Percentiles rank a stretch among this genome's conserved stretches.
These are phyloP conservation scores for Xylaria polymorpha DNA, from an alignment of 2,329 filamentous ascomycete genomes.

Conservation along the genomic window DNA sequence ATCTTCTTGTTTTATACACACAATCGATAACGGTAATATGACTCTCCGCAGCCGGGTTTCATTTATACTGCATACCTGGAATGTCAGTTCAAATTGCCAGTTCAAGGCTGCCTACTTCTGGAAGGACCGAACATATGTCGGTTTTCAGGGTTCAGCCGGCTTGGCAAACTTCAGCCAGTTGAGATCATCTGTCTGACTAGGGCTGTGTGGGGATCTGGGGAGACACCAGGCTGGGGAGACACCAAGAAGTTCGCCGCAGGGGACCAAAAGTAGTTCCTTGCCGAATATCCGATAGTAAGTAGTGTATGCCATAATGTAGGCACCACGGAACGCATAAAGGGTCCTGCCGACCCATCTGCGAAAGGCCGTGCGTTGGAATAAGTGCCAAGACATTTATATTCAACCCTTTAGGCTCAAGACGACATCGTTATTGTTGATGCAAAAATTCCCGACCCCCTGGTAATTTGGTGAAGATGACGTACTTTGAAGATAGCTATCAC, in stretches of 20 bases:
- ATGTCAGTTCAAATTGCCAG: slow-evolving; percentile 15
- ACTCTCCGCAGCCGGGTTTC: slow-evolving; percentile 25
- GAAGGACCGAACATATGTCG: not conserved
- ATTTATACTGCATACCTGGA: slow-evolving; percentile 14
- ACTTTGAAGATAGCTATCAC: slow-evolving; percentile 14
- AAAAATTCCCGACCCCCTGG: slow-evolving; percentile 15
- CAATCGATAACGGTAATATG: slow-evolving; percentile 14
- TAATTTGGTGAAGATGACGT: slow-evolving; percentile 27
- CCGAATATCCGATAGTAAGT: slow-evolving; percentile 32
- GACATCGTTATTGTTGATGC: slow-evolving; percentile 26
- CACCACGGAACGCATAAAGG: slow-evolving; percentile 35
- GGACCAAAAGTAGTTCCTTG: slow-evolving; percentile 20
- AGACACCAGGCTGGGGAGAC: slow-evolving; percentile 18
- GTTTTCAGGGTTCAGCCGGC: slow-evolving; percentile 36
- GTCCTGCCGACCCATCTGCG: slow-evolving; percentile 23
- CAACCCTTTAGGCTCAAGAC: slow-evolving; percentile 38
- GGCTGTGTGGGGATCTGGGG: slow-evolving; percentile 33
- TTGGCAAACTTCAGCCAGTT: slow-evolving; percentile 30
- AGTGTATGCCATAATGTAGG: slow-evolving; percentile 14
- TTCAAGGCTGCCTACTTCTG: slow-evolving; percentile 10
- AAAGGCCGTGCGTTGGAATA: slow-evolving; percentile 9
- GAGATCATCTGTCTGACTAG: slow-evolving; percentile 18
- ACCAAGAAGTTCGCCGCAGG: slow-evolving; percentile 6
- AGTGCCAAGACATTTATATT: slow-evolving; percentile 36
- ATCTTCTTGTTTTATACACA: slow-evolving; percentile 26